phyloP scores from a whole-genome alignment of 1,139 yeast genomes.

The Torulaspora globosa region DNA sequence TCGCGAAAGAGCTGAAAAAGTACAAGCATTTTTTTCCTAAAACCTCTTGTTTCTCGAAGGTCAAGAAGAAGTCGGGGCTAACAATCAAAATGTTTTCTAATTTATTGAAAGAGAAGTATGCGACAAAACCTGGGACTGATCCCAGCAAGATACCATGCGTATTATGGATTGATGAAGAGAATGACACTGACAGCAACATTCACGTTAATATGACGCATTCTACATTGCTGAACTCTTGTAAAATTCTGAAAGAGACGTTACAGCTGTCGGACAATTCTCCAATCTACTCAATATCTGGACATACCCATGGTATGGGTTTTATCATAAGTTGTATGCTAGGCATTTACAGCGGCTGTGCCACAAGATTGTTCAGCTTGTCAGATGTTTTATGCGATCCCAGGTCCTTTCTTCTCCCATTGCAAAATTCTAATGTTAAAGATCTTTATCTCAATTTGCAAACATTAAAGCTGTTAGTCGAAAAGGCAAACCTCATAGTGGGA shows the following conservation, averaged over 20 bases:
- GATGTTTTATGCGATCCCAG: conserved; percentile 75
- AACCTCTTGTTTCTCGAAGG: conserved; percentile 33
- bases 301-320: conserved; percentile 82
- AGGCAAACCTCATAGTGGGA: conserved; percentile 44
- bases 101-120: conserved; percentile 22
- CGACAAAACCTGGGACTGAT: conserved; percentile 25
- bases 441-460: conserved; percentile 82
- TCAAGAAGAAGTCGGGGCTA: conserved; percentile 28
- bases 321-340: conserved; percentile 79
- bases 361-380: conserved; percentile 73
- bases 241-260: conserved; percentile 87
- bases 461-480: conserved; percentile 69
- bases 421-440: conserved; percentile 80
- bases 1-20: conserved; percentile 47
- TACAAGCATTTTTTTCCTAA: conserved; percentile 32
- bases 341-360: conserved; percentile 79
- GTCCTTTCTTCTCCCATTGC: conserved; percentile 64
- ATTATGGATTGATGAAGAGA: conserved; percentile 38
- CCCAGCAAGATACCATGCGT: conserved; percentile 23
- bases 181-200: conserved; percentile 24
- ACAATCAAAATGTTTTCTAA: conserved; percentile 22
- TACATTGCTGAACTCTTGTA: conserved; percentile 71
- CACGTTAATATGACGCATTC: conserved; percentile 47
- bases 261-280: conserved; percentile 71
- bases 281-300: conserved; percentile 81